phyloP scores from a whole-genome alignment of 305 asterid species.

The Plantago coronopus region DNA sequence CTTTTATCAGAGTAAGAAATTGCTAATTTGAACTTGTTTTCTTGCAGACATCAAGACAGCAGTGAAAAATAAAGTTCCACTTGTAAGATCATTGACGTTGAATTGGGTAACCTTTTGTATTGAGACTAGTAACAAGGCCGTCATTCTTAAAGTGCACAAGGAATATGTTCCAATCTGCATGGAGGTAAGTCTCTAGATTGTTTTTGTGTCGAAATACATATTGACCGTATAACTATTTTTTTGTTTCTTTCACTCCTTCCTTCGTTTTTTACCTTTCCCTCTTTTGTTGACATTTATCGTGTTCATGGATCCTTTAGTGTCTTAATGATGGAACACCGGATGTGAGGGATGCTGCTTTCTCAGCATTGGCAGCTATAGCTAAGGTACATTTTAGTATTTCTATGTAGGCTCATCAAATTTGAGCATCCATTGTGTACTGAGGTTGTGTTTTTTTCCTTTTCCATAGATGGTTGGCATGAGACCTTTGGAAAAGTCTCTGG shows the following conservation, averaged over 20 bases:
- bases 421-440: conserved; percentile 12
- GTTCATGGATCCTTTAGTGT: conserved; percentile 43
- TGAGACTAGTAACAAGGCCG: conserved; percentile 87
- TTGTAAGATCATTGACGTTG: conserved; percentile 83
- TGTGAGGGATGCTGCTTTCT: conserved; percentile 98
- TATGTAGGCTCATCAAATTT: conserved; percentile 12
- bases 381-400: conserved; percentile 48
- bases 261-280: background rate
- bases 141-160: conserved; percentile 87
- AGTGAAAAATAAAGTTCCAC: conserved; percentile 94
- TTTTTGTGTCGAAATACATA: background rate
- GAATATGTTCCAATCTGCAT: conserved; percentile 95
- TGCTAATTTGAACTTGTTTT: conserved; percentile 22
- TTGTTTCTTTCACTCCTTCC: background rate
- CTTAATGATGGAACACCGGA: conserved; percentile 99
- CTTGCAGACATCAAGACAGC: conserved; percentile 90
- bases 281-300: conserved; percentile 20
- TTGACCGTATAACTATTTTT: background rate
- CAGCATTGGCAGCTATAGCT: conserved; percentile 91
- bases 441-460: background rate
- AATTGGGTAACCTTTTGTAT: conserved; percentile 97
- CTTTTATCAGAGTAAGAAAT: conserved; percentile 6
- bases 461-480: conserved; percentile 95
- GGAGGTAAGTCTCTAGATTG: conserved; percentile 69
- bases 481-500: conserved; percentile 89